phyloP scores from a whole-genome alignment of 108 stramenopile species.

The Heterococcus sp. region DNA sequence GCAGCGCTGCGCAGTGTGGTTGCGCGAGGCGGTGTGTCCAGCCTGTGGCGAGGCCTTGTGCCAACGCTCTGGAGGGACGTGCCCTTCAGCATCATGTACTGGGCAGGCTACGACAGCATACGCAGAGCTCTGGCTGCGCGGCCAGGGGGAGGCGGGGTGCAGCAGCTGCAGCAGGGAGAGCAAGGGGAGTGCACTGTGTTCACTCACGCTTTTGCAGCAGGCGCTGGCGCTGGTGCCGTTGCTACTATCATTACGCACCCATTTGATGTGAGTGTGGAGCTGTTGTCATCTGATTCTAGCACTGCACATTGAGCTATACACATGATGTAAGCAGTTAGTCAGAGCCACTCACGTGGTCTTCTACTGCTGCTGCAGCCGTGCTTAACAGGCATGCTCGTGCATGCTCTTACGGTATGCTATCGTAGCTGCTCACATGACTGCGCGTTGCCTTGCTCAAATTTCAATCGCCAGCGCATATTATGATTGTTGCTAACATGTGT shows the following conservation, averaged over 20 bases:
- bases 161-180: background rate
- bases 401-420: no score
- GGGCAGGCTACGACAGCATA: conserved; percentile 69
- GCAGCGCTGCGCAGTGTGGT: background rate
- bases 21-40: background rate
- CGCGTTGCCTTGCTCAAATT: no score
- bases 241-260: conserved; percentile 84
- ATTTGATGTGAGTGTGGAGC: conserved; percentile 73
- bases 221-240: conserved; percentile 71
- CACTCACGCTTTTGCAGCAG: conserved; percentile 69
- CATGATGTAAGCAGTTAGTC: no score
- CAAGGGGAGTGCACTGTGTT: conserved; percentile 18
- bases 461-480: no score
- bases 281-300: no score
- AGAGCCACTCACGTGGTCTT: no score
- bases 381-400: no score
- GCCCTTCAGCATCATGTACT: conserved; percentile 87
- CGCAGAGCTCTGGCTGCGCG: background rate
- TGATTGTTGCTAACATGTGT: no score
- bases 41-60: conserved; percentile 73
- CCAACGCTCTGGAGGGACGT: conserved; percentile 86
- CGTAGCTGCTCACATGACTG: no score
- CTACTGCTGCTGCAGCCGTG: no score
- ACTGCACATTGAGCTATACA: no score
- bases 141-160: conserved; percentile 12